Base-by-base conservation (phyloP, 495 filamentous ascomycete genomes). In the Penicillium longicatenatum region DNA sequence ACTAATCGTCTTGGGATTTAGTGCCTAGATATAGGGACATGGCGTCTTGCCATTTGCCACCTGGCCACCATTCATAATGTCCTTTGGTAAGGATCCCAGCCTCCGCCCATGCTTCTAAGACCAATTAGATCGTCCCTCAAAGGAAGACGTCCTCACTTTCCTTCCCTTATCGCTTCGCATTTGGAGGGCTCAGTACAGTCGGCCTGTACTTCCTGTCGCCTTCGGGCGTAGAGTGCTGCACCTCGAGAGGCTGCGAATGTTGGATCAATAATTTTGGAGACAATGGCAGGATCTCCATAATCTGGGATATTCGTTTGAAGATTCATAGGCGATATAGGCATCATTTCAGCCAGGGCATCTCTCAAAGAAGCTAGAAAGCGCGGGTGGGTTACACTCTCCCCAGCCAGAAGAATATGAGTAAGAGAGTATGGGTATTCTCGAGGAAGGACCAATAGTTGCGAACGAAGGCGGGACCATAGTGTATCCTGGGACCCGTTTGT, bases 161-260 rank as follows among this genome's bases (percentile, higher is more conserved):
- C 2, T 24, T n/a, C 6, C 46, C 46, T 24, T 30, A n/a, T 26
- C 8, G 6, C 20, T 49, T 49, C 46, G 16, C 46, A 49, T 29
- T 6, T 30, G 2, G 46, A 14, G 21, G 2, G 46, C 41, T 63
- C 56, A 20, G 21, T 21, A 20, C 56, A 63, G 46, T 63, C 52
- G 8, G 31, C 50, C 29, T 52, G 60, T 31, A 63, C 60, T 33
- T 63, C 55, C 45, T 63, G 56, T 47, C 60, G 51, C 43, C 55
- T 55, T 39, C 55, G 56, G 22, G 60, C 39, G 52, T 52, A 59
- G 10, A 59, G 30, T 47, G 60, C 60, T 43, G 56, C 60, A 55
- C 56, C 55, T 30, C 50, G 45, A 29, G 60, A 35, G 14, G 60
- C 60, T 20, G 60, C 60, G 46, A 58, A 58, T 45, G 50, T 62